A percentile compares a stretch with the other conserved stretches of the same genome.
Evolutionary conservation across 257 asterid species (phyloP).

Genomic region (Fraxinus americana): DNA sequence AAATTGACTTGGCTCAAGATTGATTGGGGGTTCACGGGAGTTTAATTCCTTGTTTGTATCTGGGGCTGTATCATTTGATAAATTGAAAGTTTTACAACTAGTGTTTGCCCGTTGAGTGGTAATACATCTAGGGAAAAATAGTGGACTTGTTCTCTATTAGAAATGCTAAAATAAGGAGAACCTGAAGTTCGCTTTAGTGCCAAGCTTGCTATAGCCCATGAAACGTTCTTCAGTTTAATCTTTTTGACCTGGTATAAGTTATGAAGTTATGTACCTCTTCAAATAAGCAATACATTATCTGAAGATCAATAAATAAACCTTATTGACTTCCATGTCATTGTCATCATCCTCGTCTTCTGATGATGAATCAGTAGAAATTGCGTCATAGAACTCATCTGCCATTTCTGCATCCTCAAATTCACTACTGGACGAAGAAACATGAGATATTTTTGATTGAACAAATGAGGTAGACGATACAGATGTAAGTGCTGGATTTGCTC

Average conservation of each 20-base stretch:
- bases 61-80: constrained; percentile 43
- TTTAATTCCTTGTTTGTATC: constrained; percentile 56
- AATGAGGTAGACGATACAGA: constrained; percentile 49
- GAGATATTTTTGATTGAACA: constrained; percentile 59
- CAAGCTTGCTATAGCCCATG: constrained; percentile 87
- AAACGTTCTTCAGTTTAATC: constrained; percentile 69
- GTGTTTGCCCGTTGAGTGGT: constrained; percentile 11
- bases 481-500: constrained; percentile 77
- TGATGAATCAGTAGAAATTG: constrained; percentile 72
- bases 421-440: constrained; percentile 48
- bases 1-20: constrained; percentile 57
- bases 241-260: constrained; percentile 53
- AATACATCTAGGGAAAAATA: constrained; percentile 21
- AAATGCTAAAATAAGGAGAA: constrained; percentile 27
- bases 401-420: constrained; percentile 70
- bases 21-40: constrained; percentile 48
- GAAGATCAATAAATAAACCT: constrained; percentile 42
- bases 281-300: constrained; percentile 3
- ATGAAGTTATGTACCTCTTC: constrained; percentile 16
- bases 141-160: constrained; percentile 10
- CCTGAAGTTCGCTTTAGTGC: constrained; percentile 61
- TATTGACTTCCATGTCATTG: constrained; percentile 48
- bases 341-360: constrained; percentile 64
- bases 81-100: constrained; percentile 26
- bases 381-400: constrained; percentile 89